phyloP scores from a whole-genome alignment of 257 asterid species.

The Ehretia macrophylla region DNA sequence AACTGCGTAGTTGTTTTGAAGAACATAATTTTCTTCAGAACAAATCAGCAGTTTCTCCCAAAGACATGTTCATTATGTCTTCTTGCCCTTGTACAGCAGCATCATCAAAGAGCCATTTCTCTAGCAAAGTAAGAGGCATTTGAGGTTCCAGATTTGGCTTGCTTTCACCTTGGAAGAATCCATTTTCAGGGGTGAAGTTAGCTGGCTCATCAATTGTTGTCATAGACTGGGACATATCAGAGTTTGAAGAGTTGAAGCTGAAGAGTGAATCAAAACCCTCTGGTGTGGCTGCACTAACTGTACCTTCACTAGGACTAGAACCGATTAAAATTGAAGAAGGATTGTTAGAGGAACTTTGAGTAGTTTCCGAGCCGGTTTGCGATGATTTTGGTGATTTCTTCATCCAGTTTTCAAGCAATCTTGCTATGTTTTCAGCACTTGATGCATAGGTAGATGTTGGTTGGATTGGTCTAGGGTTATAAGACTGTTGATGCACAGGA shows the following conservation, averaged over 20 bases:
- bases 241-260: slow-evolving; percentile 42
- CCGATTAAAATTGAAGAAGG: slow-evolving; percentile 31
- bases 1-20: slow-evolving; percentile 50
- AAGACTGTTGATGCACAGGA: not conserved
- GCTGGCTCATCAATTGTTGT: slow-evolving; percentile 21
- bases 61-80: slow-evolving; percentile 54
- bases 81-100: slow-evolving; percentile 52
- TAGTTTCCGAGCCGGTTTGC: slow-evolving; percentile 17
- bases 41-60: slow-evolving; percentile 69
- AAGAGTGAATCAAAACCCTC: slow-evolving; percentile 32
- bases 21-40: slow-evolving; percentile 42
- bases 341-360: slow-evolving; percentile 29
- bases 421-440: slow-evolving; percentile 66
- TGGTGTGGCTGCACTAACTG: slow-evolving; percentile 14
- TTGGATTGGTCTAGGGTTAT: slow-evolving; percentile 7
- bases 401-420: slow-evolving; percentile 53
- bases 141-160: slow-evolving; percentile 24
- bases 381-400: slow-evolving; percentile 30
- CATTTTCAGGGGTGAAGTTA: slow-evolving; percentile 23
- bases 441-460: slow-evolving; percentile 38
- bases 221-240: slow-evolving; percentile 32
- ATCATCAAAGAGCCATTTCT: slow-evolving; percentile 84
- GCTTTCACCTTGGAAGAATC: slow-evolving; percentile 18
- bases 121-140: slow-evolving; percentile 62
- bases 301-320: slow-evolving; percentile 39